Percentiles rank a stretch among this genome's conserved stretches.
phyloP scores from a whole-genome alignment of 768 basidiomycete species.

The Coprinopsis strossmayeri region DNA sequence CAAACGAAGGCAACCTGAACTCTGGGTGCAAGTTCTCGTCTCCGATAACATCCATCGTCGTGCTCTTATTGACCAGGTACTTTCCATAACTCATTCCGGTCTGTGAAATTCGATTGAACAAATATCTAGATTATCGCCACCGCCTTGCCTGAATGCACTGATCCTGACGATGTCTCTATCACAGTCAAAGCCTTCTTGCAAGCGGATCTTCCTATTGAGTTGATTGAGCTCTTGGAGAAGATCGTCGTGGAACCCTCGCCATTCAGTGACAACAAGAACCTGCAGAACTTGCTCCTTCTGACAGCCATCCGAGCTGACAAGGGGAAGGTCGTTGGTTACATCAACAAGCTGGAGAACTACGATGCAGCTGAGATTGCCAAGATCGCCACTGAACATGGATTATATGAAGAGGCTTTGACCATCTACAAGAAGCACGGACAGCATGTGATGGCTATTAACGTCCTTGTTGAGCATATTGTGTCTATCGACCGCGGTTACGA shows the following conservation, averaged over 20 bases:
- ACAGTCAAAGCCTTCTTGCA: slow-evolving; percentile 99
- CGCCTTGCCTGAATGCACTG: slow-evolving; percentile 93
- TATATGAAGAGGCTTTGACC: slow-evolving; percentile 94
- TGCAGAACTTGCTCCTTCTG: slow-evolving; percentile 91
- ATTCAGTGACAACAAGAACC: slow-evolving; percentile 94
- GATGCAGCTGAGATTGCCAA: slow-evolving; percentile 92
- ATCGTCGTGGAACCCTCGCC: slow-evolving; percentile 96
- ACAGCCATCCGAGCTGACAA: slow-evolving; percentile 98
- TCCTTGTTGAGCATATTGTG: slow-evolving; percentile 96
- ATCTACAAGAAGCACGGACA: slow-evolving; percentile 98
- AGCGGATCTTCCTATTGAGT: slow-evolving; percentile 93
- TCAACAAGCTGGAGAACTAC: slow-evolving; percentile 95
- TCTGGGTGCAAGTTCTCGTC: slow-evolving; percentile 93
- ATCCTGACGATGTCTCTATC: slow-evolving; percentile 96
- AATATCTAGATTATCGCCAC: slow-evolving; percentile 74
- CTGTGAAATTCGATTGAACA: not conserved
- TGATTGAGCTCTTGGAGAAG: slow-evolving; percentile 97
- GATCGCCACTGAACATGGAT: slow-evolving; percentile 92
- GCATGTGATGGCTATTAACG: slow-evolving; percentile 93
- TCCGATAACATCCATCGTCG: slow-evolving; percentile 89
- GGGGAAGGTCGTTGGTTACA: slow-evolving; percentile 96
- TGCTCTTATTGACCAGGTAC: slow-evolving; percentile 86
- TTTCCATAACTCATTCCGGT: slow-evolving; percentile 10
- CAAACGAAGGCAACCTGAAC: slow-evolving; percentile 89
- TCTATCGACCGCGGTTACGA: slow-evolving; percentile 95